Base-by-base conservation (phyloP, 2,329 filamentous ascomycete species). In the Diplocarpon rosae region DNA sequence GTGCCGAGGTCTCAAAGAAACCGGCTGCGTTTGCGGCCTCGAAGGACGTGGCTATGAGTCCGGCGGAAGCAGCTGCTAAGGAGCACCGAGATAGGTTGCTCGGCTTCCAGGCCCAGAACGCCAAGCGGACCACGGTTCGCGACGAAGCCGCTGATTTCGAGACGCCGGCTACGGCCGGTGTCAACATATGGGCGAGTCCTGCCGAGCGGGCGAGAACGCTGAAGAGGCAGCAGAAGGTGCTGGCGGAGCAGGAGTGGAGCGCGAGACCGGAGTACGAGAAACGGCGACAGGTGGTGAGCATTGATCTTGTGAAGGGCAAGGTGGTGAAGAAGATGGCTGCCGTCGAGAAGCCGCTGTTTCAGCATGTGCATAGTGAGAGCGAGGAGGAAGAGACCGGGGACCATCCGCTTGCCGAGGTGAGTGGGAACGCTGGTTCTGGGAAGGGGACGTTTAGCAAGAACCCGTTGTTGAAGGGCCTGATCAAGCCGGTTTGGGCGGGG, bases 61-160 rank as follows among this genome's bases (percentile, higher is more conserved):
- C 54, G 1, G 60, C 58, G 1, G 60, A 60, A 8, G 66, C 68
- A 31, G 73, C 72, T 27, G 80, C 80, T 1, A 75, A 75, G 53
- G 72, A 75, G 40, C 81, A 85, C 57, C 66, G 81, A 24, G 80
- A 86, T 57, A 76, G 71, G 46, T 63, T 86, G 1, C 66, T 86
- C 0, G 68, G 69, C 1, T 86, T 80, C 59, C 82, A 86, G 55
- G 73, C 76, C 1, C 76, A 85, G 54, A 85, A 85, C 57, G 80
- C 80, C 1, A 73, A 75, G 43, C 66, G 82, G 37, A 86, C 82
- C 0, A 75, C 73, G 36, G 76, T 86, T 5, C 73, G 81, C 37
- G 82, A 86, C 56, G 80, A 85, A 60, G 80, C 80, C 0, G 78
- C 80, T 1, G 81, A 85, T 58, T 63, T 63, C 16, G 80, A 85